Evolutionary conservation across 2,329 filamentous ascomycete genomes (phyloP).

Genomic region (Curvularia hawaiiensis): DNA sequence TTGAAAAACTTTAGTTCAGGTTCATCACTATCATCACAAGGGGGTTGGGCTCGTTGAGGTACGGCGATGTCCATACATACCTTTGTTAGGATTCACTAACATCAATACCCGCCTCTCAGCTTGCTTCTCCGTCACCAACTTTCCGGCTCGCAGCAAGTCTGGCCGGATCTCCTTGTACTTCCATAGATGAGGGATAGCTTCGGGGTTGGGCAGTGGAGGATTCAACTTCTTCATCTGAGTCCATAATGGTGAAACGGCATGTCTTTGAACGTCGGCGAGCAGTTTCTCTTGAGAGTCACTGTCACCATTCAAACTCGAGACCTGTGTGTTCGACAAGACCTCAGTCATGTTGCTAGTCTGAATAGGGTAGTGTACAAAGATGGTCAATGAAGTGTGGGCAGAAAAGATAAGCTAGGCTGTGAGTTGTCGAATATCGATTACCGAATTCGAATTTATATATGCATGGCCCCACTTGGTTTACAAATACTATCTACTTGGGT

Average conservation of each 20-base stretch:
- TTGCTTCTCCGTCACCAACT: constrained; percentile 46
- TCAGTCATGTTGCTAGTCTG: background rate
- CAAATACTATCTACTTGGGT: background rate
- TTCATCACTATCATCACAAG: background rate
- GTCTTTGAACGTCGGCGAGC: background rate
- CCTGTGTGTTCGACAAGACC: background rate
- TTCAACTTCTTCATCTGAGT: constrained; percentile 16
- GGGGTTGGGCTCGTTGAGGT: background rate
- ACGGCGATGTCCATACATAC: background rate
- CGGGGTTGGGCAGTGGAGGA: constrained; percentile 14
- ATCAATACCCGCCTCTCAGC: constrained; percentile 50
- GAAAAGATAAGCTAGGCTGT: background rate
- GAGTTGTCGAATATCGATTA: background rate
- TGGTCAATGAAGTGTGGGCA: background rate
- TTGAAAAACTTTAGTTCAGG: background rate
- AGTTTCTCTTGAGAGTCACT: background rate
- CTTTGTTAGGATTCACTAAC: constrained; percentile 44
- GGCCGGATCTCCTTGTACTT: constrained; percentile 22
- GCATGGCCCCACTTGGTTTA: background rate
- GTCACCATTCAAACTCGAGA: background rate
- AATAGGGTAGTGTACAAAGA: background rate
- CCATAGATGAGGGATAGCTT: constrained; percentile 9
- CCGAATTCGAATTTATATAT: constrained; percentile 1
- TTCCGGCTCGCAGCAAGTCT: constrained; percentile 43
- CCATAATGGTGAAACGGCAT: constrained; percentile 14